A percentile compares a stretch with the other conserved stretches of the same genome.
phyloP scores from a whole-genome alignment of 192 early-diverging fungal genomes.

The Podila epicladia region DNA sequence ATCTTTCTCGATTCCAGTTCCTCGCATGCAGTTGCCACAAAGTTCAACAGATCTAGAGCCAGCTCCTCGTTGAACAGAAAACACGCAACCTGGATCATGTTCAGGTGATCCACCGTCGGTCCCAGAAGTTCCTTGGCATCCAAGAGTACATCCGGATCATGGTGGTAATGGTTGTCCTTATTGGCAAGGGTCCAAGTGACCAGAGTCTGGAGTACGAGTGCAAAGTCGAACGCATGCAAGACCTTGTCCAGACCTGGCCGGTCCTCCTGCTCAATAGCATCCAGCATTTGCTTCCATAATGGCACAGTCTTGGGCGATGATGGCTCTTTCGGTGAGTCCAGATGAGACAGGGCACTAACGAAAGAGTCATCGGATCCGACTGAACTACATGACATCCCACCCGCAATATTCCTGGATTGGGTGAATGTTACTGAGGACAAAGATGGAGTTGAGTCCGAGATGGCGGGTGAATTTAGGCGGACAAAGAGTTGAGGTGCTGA shows the following conservation, averaged over 20 bases:
- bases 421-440: not conserved
- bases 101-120: conserved; percentile 62
- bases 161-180: conserved; percentile 59
- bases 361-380: conserved; percentile 41
- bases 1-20: conserved; percentile 70
- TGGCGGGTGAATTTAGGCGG: conserved; percentile 16
- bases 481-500: conserved; percentile 29
- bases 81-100: conserved; percentile 72
- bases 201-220: conserved; percentile 42
- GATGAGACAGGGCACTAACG: conserved; percentile 40
- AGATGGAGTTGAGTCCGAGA: not conserved
- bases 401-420: conserved; percentile 11
- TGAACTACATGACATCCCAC: conserved; percentile 22
- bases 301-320: conserved; percentile 31
- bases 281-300: conserved; percentile 46
- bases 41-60: conserved; percentile 67
- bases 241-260: conserved; percentile 27
- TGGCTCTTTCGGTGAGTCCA: conserved; percentile 45
- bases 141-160: conserved; percentile 65
- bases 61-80: conserved; percentile 73
- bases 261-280: conserved; percentile 44
- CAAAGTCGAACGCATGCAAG: conserved; percentile 46
- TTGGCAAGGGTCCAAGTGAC: conserved; percentile 57
- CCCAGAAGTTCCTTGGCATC: conserved; percentile 71
- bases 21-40: conserved; percentile 62